Evolutionary conservation across 2,329 filamentous ascomycete species (phyloP).

Genomic region (Tympanopsis confertula): DNA sequence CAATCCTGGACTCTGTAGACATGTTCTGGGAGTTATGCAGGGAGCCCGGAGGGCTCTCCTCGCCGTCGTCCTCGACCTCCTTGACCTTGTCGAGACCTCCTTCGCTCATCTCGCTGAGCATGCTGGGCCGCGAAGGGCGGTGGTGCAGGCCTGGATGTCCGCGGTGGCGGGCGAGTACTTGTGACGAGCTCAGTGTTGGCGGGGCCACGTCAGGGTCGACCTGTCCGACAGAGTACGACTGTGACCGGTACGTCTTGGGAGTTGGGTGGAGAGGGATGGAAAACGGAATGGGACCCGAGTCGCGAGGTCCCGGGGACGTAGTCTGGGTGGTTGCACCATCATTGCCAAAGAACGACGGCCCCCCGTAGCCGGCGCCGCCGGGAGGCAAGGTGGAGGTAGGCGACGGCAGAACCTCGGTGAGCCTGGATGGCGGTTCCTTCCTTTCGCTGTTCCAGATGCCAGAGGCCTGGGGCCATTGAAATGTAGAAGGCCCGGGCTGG

Average conservation of each 20-base stretch:
- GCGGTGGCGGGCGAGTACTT: conserved; percentile 34
- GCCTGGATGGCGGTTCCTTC: conserved; percentile 64
- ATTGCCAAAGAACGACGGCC: conserved; percentile 29
- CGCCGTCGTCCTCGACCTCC: conserved; percentile 57
- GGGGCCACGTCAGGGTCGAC: conserved; percentile 57
- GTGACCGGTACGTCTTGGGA: conserved; percentile 84
- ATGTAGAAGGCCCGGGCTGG: conserved; percentile 26
- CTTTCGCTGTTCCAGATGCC: conserved; percentile 72
- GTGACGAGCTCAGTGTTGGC: conserved; percentile 32
- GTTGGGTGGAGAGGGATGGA: conserved; percentile 80
- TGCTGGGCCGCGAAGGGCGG: conserved; percentile 67
- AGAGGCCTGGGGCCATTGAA: conserved; percentile 59
- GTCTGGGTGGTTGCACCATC: conserved; percentile 15
- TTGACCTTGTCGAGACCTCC: conserved; percentile 56
- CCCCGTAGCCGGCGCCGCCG: conserved; percentile 22
- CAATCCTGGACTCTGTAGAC: conserved; percentile 48
- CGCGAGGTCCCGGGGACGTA: conserved; percentile 37
- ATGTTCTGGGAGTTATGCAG: conserved; percentile 41
- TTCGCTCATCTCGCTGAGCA: conserved; percentile 63
- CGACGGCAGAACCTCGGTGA: conserved; percentile 65
- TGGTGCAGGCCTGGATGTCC: conserved; percentile 62
- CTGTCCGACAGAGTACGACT: conserved; percentile 93
- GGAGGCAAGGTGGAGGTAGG: conserved; percentile 49
- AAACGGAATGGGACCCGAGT: conserved; percentile 52
- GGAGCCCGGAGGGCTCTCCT: conserved; percentile 40